phyloP scores from a whole-genome alignment of 495 filamentous ascomycete genomes.

The Talaromyces wortmannii region DNA sequence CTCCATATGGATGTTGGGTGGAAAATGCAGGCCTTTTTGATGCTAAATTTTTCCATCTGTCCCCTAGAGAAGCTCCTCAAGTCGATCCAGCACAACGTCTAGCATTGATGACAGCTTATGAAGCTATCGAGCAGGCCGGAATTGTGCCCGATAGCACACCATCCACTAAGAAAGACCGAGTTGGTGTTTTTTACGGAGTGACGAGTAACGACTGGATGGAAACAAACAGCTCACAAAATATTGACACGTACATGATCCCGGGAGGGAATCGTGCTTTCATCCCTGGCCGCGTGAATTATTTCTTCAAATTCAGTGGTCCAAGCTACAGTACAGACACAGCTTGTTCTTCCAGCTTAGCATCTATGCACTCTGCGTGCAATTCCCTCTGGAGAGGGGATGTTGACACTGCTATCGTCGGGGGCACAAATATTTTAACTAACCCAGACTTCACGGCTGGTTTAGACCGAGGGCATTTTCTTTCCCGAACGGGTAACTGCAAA shows the following conservation, averaged over 20 bases:
- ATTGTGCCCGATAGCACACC: slow-evolving; percentile 82
- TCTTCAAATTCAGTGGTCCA: slow-evolving; percentile 82
- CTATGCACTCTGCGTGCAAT: slow-evolving; percentile 80
- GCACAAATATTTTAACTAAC: slow-evolving; percentile 73
- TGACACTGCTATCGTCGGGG: slow-evolving; percentile 78
- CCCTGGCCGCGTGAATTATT: slow-evolving; percentile 80
- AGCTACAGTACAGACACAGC: slow-evolving; percentile 84
- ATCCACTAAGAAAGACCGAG: slow-evolving; percentile 72
- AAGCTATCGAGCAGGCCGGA: slow-evolving; percentile 86
- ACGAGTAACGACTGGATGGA: slow-evolving; percentile 90
- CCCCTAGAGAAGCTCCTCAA: slow-evolving; percentile 80
- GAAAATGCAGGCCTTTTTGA: slow-evolving; percentile 82
- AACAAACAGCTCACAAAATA: slow-evolving; percentile 79
- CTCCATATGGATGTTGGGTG: slow-evolving; percentile 83
- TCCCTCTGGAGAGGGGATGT: slow-evolving; percentile 76
- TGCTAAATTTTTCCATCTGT: slow-evolving; percentile 90
- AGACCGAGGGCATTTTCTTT: slow-evolving; percentile 78
- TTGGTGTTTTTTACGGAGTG: slow-evolving; percentile 91
- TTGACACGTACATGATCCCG: slow-evolving; percentile 91
- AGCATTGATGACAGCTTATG: slow-evolving; percentile 76
- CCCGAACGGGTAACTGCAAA: slow-evolving; percentile 71
- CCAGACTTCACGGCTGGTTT: slow-evolving; percentile 81
- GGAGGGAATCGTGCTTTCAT: slow-evolving; percentile 86
- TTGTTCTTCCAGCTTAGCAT: slow-evolving; percentile 78
- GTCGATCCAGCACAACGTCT: slow-evolving; percentile 87